phyloP scores from a whole-genome alignment of 2,329 filamentous ascomycete genomes.

The Massarina eburnea region DNA sequence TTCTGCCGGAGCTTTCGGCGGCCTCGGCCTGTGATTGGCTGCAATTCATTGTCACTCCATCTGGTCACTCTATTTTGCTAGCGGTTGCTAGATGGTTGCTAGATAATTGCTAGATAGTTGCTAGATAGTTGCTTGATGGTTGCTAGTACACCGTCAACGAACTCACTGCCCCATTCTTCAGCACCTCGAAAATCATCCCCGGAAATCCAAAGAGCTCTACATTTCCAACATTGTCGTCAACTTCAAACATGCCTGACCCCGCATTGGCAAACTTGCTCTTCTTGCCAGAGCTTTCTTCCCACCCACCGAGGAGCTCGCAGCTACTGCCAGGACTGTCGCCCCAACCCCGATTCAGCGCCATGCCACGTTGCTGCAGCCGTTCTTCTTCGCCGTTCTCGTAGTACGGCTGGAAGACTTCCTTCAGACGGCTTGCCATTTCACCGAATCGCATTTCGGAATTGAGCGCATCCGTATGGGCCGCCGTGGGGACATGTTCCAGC shows the following conservation, averaged over 20 bases:
- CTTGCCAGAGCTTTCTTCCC: constrained; percentile 67
- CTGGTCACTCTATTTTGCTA: no score
- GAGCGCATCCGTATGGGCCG: constrained; percentile 50
- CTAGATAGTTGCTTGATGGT: neutral
- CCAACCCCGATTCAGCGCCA: constrained; percentile 90
- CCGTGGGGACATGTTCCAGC: constrained; percentile 55
- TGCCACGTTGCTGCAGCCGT: constrained; percentile 58
- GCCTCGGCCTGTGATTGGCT: constrained; percentile 1
- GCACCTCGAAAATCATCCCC: constrained; percentile 89
- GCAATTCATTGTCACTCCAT: no score
- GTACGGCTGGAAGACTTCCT: constrained; percentile 68
- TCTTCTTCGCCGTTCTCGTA: constrained; percentile 61
- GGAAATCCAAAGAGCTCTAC: constrained; percentile 94
- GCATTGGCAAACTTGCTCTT: constrained; percentile 38
- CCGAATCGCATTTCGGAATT: constrained; percentile 69
- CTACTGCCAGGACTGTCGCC: constrained; percentile 89
- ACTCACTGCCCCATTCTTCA: constrained; percentile 89
- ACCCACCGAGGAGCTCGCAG: constrained; percentile 64
- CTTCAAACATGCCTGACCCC: constrained; percentile 43
- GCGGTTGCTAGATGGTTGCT: no score
- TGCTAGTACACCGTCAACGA: constrained; percentile 82
- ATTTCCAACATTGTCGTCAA: constrained; percentile 60
- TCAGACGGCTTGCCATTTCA: constrained; percentile 66
- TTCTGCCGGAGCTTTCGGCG: constrained; percentile 11
- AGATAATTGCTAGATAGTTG: neutral